These are phyloP conservation scores for Leishmania aethiopica DNA, from an alignment of 208 protist genomes.

Conservation along the genomic window DNA sequence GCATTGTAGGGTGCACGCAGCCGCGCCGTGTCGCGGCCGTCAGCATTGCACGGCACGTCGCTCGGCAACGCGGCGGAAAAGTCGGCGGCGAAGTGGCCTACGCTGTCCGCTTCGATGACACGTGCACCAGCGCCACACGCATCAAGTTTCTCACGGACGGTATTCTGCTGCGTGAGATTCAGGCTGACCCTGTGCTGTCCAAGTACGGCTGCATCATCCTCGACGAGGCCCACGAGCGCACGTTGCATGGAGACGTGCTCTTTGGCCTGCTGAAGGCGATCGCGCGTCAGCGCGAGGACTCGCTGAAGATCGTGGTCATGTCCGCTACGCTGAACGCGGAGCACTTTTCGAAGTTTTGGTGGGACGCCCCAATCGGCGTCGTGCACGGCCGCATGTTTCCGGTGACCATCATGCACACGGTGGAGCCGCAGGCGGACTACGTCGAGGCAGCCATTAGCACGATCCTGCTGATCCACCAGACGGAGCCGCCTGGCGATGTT, in stretches of 20 bases:
- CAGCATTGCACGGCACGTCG: constrained; percentile 94
- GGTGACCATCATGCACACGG: constrained; percentile 93
- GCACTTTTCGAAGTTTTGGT: constrained; percentile 95
- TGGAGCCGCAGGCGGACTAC: constrained; percentile 97
- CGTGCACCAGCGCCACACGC: constrained; percentile 71
- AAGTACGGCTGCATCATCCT: constrained; percentile 98
- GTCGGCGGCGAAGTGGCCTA: constrained; percentile 93
- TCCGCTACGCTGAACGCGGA: constrained; percentile 97
- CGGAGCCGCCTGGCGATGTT: constrained; percentile 97
- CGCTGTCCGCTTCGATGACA: constrained; percentile 96
- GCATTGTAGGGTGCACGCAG: constrained; percentile 95
- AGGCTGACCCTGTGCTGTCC: constrained; percentile 88
- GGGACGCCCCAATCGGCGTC: constrained; percentile 91
- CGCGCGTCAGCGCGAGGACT: constrained; percentile 46
- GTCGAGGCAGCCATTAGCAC: constrained; percentile 97
- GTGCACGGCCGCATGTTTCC: constrained; percentile 92
- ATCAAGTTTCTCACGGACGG: constrained; percentile 98
- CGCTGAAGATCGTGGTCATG: constrained; percentile 95
- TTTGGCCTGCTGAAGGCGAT: constrained; percentile 93
- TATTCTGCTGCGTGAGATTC: constrained; percentile 97
- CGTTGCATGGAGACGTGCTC: constrained; percentile 94
- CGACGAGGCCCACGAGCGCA: constrained; percentile 99
- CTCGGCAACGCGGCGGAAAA: constrained; percentile 79
- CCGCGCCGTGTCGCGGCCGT: constrained; percentile 97
- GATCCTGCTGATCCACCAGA: constrained; percentile 97